Percentiles rank a stretch among this genome's conserved stretches.
These are phyloP conservation scores for Schizosaccharomyces versatilis DNA, from an alignment of 1,139 yeast genomes.

Conservation along the genomic window DNA sequence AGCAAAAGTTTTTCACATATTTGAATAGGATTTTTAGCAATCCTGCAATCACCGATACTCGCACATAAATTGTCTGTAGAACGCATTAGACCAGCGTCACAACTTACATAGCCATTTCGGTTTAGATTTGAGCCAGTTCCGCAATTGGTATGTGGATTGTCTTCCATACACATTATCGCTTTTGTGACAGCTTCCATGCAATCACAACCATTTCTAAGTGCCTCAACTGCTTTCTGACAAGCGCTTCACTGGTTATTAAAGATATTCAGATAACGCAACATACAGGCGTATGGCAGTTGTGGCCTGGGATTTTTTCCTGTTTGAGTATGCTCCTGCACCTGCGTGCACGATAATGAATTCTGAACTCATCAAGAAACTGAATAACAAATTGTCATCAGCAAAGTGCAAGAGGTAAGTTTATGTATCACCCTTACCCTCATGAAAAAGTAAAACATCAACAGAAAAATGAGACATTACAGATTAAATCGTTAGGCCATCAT, in stretches of 20 bases:
- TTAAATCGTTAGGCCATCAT: too few relatives aligned
- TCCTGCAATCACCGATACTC: neutral
- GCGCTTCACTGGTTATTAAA: neutral
- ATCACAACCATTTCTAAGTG: neutral
- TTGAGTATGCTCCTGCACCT: neutral
- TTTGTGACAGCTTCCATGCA: neutral
- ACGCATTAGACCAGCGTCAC: conserved; percentile 1
- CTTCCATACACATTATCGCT: neutral
- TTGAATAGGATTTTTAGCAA: neutral
- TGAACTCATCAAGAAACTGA: neutral
- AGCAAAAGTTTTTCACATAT: neutral
- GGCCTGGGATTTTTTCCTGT: neutral
- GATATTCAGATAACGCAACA: too few relatives aligned
- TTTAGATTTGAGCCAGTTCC: neutral
- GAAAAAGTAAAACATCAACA: neutral
- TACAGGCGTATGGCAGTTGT: neutral
- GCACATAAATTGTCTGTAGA: neutral
- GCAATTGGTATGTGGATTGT: neutral
- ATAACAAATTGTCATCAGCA: neutral
- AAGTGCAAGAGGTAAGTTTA: neutral
- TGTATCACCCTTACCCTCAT: neutral
- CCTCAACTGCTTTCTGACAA: neutral
- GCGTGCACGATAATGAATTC: neutral
- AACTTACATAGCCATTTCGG: neutral
- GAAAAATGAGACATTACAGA: too few relatives aligned